A percentile compares a stretch with the other conserved stretches of the same genome.
These are phyloP conservation scores for Lipomyces lipofer DNA, from an alignment of 805 yeast genomes.

Conservation along the genomic window DNA sequence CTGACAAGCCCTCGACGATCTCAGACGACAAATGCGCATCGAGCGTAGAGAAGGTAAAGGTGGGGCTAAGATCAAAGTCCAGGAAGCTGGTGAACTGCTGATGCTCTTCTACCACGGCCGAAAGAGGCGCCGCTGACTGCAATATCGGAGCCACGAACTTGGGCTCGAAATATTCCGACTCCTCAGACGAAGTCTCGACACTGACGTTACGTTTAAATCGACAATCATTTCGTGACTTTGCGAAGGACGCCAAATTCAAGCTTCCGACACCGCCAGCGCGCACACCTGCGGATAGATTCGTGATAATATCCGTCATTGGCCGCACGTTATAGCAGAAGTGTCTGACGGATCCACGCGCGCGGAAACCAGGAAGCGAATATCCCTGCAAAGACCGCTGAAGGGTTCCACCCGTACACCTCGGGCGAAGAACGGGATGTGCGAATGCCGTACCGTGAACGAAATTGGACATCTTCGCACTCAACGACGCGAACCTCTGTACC, in stretches of 20 bases:
- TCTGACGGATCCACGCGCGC: conserved; percentile 25
- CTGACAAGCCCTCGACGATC: conserved; percentile 44
- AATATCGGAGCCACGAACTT: background rate
- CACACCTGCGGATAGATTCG: conserved; percentile 16
- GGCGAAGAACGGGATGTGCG: conserved; percentile 23
- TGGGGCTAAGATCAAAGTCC: conserved; percentile 55
- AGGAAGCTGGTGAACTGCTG: conserved; percentile 43
- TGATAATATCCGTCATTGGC: conserved; percentile 24
- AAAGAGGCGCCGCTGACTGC: background rate
- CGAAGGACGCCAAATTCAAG: conserved; percentile 11
- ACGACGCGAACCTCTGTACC: background rate
- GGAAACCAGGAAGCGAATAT: conserved; percentile 28
- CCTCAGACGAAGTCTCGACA: background rate
- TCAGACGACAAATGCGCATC: conserved; percentile 48
- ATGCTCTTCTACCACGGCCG: background rate
- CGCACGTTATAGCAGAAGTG: conserved; percentile 19
- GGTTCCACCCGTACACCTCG: conserved; percentile 28
- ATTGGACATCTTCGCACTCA: conserved; percentile 7
- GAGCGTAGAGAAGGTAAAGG: conserved; percentile 44
- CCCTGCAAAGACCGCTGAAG: conserved; percentile 25
- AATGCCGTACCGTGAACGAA: conserved; percentile 24
- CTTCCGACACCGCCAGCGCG: conserved; percentile 25
- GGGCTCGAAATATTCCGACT: background rate
- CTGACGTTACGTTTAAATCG: background rate
- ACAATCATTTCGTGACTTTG: conserved; percentile 1